These are phyloP conservation scores for Zychaea mexicana DNA, from an alignment of 371 early-diverging fungal species.

Conservation along the genomic window DNA sequence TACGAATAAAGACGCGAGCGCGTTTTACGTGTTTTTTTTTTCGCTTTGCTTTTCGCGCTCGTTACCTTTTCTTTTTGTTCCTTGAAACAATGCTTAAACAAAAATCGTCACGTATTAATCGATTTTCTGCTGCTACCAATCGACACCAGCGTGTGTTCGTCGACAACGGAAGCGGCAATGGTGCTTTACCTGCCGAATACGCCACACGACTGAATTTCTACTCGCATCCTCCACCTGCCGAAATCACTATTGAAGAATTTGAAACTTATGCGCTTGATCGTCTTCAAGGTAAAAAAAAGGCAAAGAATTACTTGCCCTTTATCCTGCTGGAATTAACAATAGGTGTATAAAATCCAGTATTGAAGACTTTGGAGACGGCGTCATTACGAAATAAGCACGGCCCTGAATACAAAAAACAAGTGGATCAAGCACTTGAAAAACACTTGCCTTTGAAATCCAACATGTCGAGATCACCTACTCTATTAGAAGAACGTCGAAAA, in stretches of 20 bases:
- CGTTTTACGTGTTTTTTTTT: neutral
- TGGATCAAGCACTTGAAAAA: slow-evolving; percentile 61
- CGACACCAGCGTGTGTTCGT: slow-evolving; percentile 15
- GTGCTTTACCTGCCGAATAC: slow-evolving; percentile 40
- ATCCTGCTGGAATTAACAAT: too few relatives aligned
- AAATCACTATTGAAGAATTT: slow-evolving; percentile 90
- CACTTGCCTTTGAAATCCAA: slow-evolving; percentile 72
- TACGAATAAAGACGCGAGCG: neutral
- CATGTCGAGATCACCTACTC: slow-evolving; percentile 32
- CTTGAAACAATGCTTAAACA: neutral
- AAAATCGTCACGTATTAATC: slow-evolving; percentile 11
- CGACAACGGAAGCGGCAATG: slow-evolving; percentile 4
- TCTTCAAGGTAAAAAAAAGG: slow-evolving; percentile 66
- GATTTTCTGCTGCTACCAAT: slow-evolving; percentile 15
- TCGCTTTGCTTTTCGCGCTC: too few relatives aligned
- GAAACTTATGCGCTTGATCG: slow-evolving; percentile 92
- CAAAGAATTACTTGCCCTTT: slow-evolving; percentile 1
- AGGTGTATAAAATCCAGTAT: slow-evolving; percentile 44
- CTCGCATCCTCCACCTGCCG: slow-evolving; percentile 67
- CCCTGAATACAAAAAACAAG: slow-evolving; percentile 60
- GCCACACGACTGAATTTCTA: slow-evolving; percentile 86
- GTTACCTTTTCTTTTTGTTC: neutral
- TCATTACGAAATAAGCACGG: slow-evolving; percentile 69
- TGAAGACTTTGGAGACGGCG: slow-evolving; percentile 85
- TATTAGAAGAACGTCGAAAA: slow-evolving; percentile 79